A percentile compares a stretch with the other conserved stretches of the same genome.
Conservation (phyloP, 768 basidiomycete genomes). For the Lactifluus volemus region DNA sequence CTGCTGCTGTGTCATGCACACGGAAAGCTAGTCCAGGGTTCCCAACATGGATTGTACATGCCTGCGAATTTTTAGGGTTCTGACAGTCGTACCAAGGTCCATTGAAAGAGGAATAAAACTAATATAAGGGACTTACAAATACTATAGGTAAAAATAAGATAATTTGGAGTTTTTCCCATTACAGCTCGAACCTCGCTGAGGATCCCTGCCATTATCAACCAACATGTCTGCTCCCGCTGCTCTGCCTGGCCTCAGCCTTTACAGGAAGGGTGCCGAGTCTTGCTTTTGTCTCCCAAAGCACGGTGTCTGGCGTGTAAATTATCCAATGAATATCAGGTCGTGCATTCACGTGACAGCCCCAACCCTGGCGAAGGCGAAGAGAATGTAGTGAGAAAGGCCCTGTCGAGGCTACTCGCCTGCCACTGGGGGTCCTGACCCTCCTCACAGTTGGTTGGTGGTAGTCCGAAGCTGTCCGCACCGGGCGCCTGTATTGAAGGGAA, state of each 20-base stretch:
- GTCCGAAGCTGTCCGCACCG: not conserved
- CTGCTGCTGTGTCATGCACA: too few species aligned
- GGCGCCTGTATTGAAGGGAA: not conserved
- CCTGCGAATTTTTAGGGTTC: too few species aligned
- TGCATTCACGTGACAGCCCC: constrained; percentile 7
- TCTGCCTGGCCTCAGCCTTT: not conserved
- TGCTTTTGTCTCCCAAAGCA: not conserved
- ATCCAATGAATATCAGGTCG: not conserved
- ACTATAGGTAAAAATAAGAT: constrained; percentile 12
- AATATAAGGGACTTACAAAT: constrained; percentile 11
- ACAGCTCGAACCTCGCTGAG: not conserved
- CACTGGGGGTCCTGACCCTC: not conserved
- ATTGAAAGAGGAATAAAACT: not conserved
- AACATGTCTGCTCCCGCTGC: not conserved
- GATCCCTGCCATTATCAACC: not conserved
- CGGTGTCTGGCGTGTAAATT: not conserved
- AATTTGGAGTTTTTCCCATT: not conserved
- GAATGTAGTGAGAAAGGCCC: not conserved
- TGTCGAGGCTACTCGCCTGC: constrained; percentile 1
- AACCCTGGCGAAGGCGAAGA: not conserved
- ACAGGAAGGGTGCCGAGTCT: not conserved
- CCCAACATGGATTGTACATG: too few species aligned
- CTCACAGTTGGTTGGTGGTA: not conserved
- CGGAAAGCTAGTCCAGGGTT: too few species aligned
- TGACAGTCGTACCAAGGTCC: too few species aligned